Base-by-base conservation (phyloP, 1,284 basidiomycete species). In the Microbotryum intermedium region DNA sequence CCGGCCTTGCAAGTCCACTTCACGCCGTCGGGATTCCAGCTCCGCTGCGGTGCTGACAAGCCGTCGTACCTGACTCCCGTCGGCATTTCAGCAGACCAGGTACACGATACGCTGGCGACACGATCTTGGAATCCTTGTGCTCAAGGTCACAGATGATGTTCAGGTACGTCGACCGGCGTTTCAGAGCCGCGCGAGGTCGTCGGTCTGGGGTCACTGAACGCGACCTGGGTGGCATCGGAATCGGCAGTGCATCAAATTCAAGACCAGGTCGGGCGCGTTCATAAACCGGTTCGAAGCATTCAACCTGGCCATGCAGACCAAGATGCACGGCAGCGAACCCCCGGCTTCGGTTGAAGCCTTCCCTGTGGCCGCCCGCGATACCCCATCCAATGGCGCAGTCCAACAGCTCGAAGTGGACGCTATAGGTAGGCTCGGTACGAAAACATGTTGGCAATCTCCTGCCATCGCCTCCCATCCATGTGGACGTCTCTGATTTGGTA, bases 201-300 rank as follows among this genome's bases (percentile, higher is more conserved):
- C 34, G 34, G 13, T 39, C 11, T 39, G 18, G 34, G 11, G 11
- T 39, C 34, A 39, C 34, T 39, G 34, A 39, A 39, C 1, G 34
- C 34, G 46, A 16, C 11, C 21, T n/a, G 20, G n/a, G n/a, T n/a
- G 23, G 10, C 30, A 16, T 20, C 10, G n/a, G 26, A n/a, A 23
- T n/a, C 43, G 56, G 16, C 73, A 94, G 91, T 92, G 90, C 74
- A 79, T 95, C 72, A 94, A 92, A 76, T 97, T 92, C 80, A 90
- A 91, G 74, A 93, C 92, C 1, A 84, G 86, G 69, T 93, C 90
- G 1, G 88, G 88, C 50, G 85, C 93, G 72, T 91, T 90, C 76
- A 83, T 97, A 66, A 93, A 94, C 78, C 85, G 92, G 67, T 94
- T 97, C 76, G 92, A 97, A 75, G 80, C 85, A 6, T 81, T 97